These are phyloP conservation scores for Hericium alpestre DNA, from an alignment of 768 basidiomycete species.

Conservation along the genomic window DNA sequence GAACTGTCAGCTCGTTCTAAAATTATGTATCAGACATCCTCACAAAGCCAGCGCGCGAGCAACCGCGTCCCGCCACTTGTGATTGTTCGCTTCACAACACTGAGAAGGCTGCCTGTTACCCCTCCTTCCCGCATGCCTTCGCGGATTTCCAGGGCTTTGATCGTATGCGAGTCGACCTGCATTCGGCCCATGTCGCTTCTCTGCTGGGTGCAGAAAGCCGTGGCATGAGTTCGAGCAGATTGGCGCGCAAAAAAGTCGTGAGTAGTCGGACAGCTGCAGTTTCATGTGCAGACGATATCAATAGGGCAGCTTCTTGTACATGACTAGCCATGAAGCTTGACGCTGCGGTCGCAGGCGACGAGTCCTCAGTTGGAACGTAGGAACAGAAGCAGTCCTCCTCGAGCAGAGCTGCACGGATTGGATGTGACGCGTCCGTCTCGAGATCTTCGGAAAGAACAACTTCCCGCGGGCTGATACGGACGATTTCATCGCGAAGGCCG, in stretches of 20 bases:
- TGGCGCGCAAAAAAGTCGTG: constrained; percentile 50
- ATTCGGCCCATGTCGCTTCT: constrained; percentile 52
- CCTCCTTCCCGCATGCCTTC: constrained; percentile 69
- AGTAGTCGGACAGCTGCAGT: constrained; percentile 49
- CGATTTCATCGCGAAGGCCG: constrained; percentile 68
- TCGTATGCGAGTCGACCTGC: constrained; percentile 84
- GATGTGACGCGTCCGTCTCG: constrained; percentile 27
- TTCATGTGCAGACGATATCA: constrained; percentile 28
- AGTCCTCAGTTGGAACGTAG: constrained; percentile 20
- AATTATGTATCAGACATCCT: constrained; percentile 14
- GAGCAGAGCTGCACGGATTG: constrained; percentile 35
- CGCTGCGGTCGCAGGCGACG: too few relatives aligned
- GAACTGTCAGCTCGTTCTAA: constrained; percentile 1
- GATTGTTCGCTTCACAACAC: constrained; percentile 63
- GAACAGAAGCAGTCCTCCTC: constrained; percentile 51
- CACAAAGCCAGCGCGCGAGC: constrained; percentile 70
- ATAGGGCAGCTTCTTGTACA: too few relatives aligned
- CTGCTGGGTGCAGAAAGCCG: constrained; percentile 42
- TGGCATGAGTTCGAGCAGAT: constrained; percentile 75
- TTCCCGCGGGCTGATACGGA: constrained; percentile 72
- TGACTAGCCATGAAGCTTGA: too few relatives aligned
- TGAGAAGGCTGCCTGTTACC: constrained; percentile 60
- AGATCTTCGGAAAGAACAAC: constrained; percentile 52
- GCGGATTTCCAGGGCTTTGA: constrained; percentile 79
- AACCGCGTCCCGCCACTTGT: constrained; percentile 72